Conservation (phyloP, 1,284 basidiomycete genomes). For the Volvariella volvacea region DNA sequence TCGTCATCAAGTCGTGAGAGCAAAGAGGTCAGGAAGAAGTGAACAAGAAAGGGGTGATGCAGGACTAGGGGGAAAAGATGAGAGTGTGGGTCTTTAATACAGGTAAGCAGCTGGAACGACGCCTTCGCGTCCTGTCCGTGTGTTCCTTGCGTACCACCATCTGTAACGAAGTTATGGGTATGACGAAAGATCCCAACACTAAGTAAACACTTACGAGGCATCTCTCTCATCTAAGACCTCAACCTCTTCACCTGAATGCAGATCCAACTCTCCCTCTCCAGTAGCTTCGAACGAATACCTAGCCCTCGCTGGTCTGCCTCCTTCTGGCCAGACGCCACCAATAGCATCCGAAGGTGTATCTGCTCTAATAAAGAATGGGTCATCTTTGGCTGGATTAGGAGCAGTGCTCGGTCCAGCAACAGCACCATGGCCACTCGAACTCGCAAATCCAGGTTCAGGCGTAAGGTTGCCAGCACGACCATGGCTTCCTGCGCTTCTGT, state of each 20-base stretch:
- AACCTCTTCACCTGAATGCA: conserved; percentile 66
- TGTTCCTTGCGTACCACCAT: conserved; percentile 89
- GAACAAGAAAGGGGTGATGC: too few species aligned
- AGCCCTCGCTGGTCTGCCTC: conserved; percentile 66
- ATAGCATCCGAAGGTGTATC: conserved; percentile 74
- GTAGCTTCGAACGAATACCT: conserved; percentile 74
- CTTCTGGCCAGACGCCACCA: conserved; percentile 59
- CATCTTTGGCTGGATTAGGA: conserved; percentile 5
- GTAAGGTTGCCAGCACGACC: conserved; percentile 9
- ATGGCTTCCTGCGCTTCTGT: conserved; percentile 9
- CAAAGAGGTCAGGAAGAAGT: too few species aligned
- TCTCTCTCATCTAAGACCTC: conserved; percentile 76
- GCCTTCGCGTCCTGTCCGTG: conserved; percentile 72
- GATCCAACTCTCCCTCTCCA: conserved; percentile 69
- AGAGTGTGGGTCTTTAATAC: conserved; percentile 44
- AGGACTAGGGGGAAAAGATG: too few species aligned
- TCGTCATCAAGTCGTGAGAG: conserved; percentile 13
- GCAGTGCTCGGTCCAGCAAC: too few species aligned
- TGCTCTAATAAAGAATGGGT: conserved; percentile 49
- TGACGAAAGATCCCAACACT: conserved; percentile 2
- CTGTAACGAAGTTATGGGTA: conserved; percentile 31
- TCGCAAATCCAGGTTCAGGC: conserved; percentile 1
- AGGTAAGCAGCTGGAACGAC: conserved; percentile 87
- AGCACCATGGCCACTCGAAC: too few species aligned
- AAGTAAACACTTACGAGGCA: conserved; percentile 53